These are phyloP conservation scores for Byssochlamys sp. DNA, from an alignment of 2,329 filamentous ascomycete species.

Conservation along the genomic window DNA sequence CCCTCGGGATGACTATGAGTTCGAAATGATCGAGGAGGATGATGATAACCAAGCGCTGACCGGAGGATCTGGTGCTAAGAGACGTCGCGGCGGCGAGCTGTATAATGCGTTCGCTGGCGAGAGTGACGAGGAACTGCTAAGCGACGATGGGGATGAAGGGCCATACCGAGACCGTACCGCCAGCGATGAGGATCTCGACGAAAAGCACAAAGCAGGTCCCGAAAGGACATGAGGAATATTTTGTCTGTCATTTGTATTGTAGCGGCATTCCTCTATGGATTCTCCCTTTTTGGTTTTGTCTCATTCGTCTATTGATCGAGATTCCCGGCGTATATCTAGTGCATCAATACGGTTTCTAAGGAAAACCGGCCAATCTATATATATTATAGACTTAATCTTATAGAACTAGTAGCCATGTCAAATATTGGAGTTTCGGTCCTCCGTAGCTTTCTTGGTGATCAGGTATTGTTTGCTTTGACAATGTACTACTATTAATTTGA, in stretches of 20 bases:
- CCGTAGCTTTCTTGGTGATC: neutral
- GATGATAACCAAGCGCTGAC: conserved; percentile 44
- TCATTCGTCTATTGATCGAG: neutral
- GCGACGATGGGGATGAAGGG: conserved; percentile 31
- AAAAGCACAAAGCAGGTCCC: conserved; percentile 8
- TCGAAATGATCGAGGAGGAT: conserved; percentile 80
- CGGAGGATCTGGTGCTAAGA: conserved; percentile 42
- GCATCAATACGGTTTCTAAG: neutral
- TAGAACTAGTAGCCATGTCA: neutral
- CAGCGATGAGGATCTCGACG: conserved; percentile 1
- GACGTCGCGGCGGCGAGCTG: conserved; percentile 67
- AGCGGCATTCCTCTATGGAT: neutral
- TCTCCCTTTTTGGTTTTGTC: neutral
- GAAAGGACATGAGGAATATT: conserved; percentile 6
- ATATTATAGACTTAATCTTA: neutral
- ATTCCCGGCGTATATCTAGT: neutral
- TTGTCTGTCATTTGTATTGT: conserved; percentile 1
- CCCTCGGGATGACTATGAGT: conserved; percentile 77
- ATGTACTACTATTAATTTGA: too few species aligned
- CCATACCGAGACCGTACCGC: conserved; percentile 23
- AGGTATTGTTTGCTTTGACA: neutral
- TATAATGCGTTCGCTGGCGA: conserved; percentile 97
- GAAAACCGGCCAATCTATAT: neutral
- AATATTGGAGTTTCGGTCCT: neutral
- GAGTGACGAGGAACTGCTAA: conserved; percentile 63